Evolutionary conservation across 306 rosid species (phyloP), one percentile per base, ranked within the genome.

Genomic region (Rosa rugosa): DNA sequence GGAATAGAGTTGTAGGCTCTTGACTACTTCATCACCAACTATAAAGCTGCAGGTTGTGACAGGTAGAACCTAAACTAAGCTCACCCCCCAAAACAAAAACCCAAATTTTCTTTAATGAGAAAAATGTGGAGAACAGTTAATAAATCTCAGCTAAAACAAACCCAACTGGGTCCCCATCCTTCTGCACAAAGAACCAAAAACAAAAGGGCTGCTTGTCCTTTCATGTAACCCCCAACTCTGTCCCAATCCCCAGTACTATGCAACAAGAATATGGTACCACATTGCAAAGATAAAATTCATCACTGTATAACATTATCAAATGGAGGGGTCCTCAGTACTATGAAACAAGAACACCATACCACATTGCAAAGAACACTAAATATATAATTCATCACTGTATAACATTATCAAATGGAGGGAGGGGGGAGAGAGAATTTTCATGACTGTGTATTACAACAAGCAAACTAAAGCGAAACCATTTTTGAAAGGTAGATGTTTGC

Each of bases 41-140:
- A 67, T n/a, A 67, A 67, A 67, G 49, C 71, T 67, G 71, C 71
- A 38, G 46, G 71, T 40, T 67, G 71, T 67, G 71, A 67, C 71
- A 40, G 49, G 71, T 67, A 67, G 71, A 67, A 34, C 49, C 49
- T 20, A 38, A 40, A 22, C 34, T 22, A 57, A 38, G 1, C 49
- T 38, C 22, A 14, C 66, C 47, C 46, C 25, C 22, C 3, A 20
- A 67, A 17, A 67, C 27, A 67, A 67, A 63, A 67, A 38, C 6
- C 49, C 71, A 1, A 67, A 20, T 8, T 38, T 40, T 41, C 16
- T 67, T 67, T 40, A 9, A 41, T 38, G 71, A 67, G 71, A 18
- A 20, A 38, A 67, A 6, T 65, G 70, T 34, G 70, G 70, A 36
- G 70, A 65, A 65, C 69, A 65, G 70, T 65, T 14, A 4, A 36